Evolutionary conservation across 1,284 basidiomycete genomes (phyloP), one percentile per base, ranked within the genome.

Genomic region (Puccinia novopanici): DNA sequence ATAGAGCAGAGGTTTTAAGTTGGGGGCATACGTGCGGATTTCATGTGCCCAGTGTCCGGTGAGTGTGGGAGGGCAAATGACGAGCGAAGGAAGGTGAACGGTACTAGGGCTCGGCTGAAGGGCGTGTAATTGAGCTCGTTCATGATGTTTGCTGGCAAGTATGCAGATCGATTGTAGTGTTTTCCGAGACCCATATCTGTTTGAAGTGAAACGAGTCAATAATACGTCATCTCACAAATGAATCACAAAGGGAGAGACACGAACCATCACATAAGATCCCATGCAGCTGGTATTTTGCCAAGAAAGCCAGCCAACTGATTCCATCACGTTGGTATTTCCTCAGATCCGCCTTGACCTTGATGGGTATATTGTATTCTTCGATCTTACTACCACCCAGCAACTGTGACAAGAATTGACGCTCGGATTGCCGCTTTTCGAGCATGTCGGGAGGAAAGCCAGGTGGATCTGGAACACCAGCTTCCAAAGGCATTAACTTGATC

Each of bases 31-130:
- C 85, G 97, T 98, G 81, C 91, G 89, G 81, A 99, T 92, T 87
- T 99, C 97, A 86, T 98, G 96, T 85, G 93, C 94, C 97, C 97
- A 99, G 85, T 99, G 97, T 8, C 97, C 96, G 0, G 93, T 93
- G 82, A 99, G 90, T 0, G 97, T 99, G 1, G 97, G 95, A 0
- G 97, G 97, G 84, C 97, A 99, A 79, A 99, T 88, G 82, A 99
- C 95, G 63, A 99, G 89, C 5, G 95, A 98, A 0, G 97, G 95
- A 45, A 99, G 88, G 84, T 93, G 95, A 34, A 92, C 89, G 15
- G 92, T 88, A 85, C 97, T 94, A 0, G 92, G 89, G 0, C 91
- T 90, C 61, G 90, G 87, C 5, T 91, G 92, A 81, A 89, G 88
- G 84, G 90, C 88, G 86, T 91, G 88, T 82, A 89, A 90, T 84